Percentiles rank a stretch among this genome's conserved stretches.
phyloP scores from a whole-genome alignment of 768 basidiomycete species.

The Gyrodon lividus region DNA sequence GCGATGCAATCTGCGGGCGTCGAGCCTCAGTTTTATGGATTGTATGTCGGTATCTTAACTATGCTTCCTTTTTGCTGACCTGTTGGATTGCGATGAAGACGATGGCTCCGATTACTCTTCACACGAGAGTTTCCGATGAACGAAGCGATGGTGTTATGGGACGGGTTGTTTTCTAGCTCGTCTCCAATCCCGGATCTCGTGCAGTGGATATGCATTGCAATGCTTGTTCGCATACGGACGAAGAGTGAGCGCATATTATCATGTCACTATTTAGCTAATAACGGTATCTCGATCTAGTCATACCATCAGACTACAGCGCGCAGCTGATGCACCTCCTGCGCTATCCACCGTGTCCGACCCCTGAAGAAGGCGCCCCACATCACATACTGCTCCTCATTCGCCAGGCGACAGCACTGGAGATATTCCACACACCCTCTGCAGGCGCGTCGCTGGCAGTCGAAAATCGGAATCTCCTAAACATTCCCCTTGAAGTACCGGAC shows the following conservation, averaged over 20 bases:
- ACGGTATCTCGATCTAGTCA: slow-evolving; percentile 49
- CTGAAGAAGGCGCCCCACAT: slow-evolving; percentile 42
- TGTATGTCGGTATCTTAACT: slow-evolving; percentile 51
- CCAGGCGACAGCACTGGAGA: slow-evolving; percentile 79
- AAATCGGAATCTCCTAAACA: slow-evolving; percentile 75
- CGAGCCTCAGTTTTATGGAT: slow-evolving; percentile 96
- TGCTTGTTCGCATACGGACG: slow-evolving; percentile 93
- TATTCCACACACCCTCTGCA: slow-evolving; percentile 68
- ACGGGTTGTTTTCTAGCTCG: slow-evolving; percentile 85
- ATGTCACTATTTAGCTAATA: slow-evolving; percentile 4
- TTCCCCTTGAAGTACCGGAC: slow-evolving; percentile 64
- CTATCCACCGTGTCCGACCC: slow-evolving; percentile 57
- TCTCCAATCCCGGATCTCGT: slow-evolving; percentile 72
- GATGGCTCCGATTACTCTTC: slow-evolving; percentile 92
- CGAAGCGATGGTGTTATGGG: slow-evolving; percentile 90
- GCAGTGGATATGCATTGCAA: slow-evolving; percentile 88
- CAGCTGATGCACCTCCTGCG: slow-evolving; percentile 84
- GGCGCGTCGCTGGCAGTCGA: slow-evolving; percentile 81
- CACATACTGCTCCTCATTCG: slow-evolving; percentile 71
- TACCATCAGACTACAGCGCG: slow-evolving; percentile 81
- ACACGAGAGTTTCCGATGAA: slow-evolving; percentile 85
- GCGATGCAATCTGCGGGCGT: slow-evolving; percentile 77
- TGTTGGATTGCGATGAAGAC: slow-evolving; percentile 43
- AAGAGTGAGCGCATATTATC: slow-evolving; percentile 54
- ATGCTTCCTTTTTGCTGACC: slow-evolving; percentile 12